Evolutionary conservation across 768 basidiomycete species (phyloP).

Genomic region (Suillus paluster): DNA sequence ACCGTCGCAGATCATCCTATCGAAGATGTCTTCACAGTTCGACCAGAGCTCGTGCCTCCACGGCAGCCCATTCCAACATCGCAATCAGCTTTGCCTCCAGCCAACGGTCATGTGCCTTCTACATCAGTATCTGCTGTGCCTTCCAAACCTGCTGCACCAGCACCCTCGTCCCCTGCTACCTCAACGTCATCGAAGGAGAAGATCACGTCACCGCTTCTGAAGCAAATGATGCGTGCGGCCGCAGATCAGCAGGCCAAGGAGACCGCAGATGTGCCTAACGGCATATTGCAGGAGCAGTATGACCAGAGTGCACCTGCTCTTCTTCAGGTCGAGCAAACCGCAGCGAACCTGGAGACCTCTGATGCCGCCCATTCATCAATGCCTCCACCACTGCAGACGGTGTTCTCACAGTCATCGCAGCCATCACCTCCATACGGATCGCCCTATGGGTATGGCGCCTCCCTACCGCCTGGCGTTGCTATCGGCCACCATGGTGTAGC

Average conservation of each 20-base stretch:
- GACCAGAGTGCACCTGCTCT: constrained; percentile 29
- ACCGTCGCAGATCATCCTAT: constrained; percentile 43
- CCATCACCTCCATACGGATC: constrained; percentile 68
- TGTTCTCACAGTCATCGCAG: constrained; percentile 43
- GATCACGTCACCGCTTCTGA: constrained; percentile 13
- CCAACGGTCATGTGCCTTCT: constrained; percentile 6
- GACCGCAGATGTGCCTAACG: constrained; percentile 17
- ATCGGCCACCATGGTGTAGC: constrained; percentile 77
- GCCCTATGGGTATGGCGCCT: constrained; percentile 61
- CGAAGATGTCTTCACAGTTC: constrained; percentile 64
- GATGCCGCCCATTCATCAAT: constrained; percentile 39
- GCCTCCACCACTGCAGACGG: constrained; percentile 49
- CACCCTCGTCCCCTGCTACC: constrained; percentile 15
- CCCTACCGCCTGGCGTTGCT: constrained; percentile 72
- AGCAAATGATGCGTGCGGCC: constrained; percentile 10
- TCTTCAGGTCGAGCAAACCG: constrained; percentile 30
- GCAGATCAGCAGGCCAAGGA: constrained; percentile 16
- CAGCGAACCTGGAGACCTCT: constrained; percentile 26
- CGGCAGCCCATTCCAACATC: constrained; percentile 25
- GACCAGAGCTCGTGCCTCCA: constrained; percentile 47
- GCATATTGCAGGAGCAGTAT: constrained; percentile 32
- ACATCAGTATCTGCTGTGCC: background rate
- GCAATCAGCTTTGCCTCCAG: constrained; percentile 33
- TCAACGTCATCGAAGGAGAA: constrained; percentile 15
- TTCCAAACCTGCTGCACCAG: constrained; percentile 13